Evolutionary conservation across 2,329 filamentous ascomycete genomes (phyloP).

Genomic region (Cladosporium phlei): DNA sequence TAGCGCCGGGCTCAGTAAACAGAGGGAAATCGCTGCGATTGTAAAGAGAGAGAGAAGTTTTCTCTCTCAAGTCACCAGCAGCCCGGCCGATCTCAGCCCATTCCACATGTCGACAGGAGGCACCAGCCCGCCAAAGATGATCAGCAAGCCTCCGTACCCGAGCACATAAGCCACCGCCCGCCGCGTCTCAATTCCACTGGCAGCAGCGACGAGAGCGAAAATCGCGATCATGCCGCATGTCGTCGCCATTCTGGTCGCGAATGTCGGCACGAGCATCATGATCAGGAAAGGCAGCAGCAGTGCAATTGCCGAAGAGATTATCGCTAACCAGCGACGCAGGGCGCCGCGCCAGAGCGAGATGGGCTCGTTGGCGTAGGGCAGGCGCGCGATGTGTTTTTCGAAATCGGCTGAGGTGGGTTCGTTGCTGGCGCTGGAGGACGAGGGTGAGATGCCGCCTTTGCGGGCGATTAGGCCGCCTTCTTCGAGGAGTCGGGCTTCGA

Average conservation of each 20-base stretch:
- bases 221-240: conserved; percentile 5
- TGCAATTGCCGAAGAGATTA: conserved; percentile 3
- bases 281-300: conserved; percentile 12
- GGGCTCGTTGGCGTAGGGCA: neutral
- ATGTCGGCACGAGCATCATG: conserved; percentile 8
- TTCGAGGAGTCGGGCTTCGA: conserved; percentile 21
- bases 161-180: conserved; percentile 5
- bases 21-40: too few species aligned
- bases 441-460: neutral
- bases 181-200: conserved; percentile 3
- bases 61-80: too few species aligned
- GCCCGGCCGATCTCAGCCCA: neutral
- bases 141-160: neutral
- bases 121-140: conserved; percentile 1
- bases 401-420: neutral
- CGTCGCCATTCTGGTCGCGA: conserved; percentile 1
- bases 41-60: too few species aligned
- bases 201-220: conserved; percentile 7
- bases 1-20: too few species aligned
- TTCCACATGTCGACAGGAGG: neutral
- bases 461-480: conserved; percentile 19
- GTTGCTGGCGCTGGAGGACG: neutral
- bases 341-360: neutral
- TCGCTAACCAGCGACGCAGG: conserved; percentile 1
- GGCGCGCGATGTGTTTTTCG: conserved; percentile 6